Percentiles rank a stretch among this genome's conserved stretches.
phyloP scores from a whole-genome alignment of 1,139 yeast genomes.

The Chernovozyma sophiae-reginae region DNA sequence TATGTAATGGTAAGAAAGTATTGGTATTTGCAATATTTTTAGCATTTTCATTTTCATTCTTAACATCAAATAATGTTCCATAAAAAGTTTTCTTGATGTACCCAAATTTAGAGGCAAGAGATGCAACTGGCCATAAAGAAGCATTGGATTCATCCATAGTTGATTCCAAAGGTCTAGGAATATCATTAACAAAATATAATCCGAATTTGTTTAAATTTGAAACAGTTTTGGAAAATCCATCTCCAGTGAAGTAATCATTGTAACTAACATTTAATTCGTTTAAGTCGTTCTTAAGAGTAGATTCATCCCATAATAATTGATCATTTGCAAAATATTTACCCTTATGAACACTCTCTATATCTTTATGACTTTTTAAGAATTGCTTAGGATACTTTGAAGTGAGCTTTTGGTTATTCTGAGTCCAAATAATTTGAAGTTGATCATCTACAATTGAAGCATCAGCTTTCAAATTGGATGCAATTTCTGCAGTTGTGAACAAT shows the following conservation, averaged over 20 bases:
- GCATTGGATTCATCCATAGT: constrained; percentile 26
- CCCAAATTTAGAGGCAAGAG: constrained; percentile 60
- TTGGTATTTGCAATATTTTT: constrained; percentile 72
- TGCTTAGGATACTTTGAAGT: constrained; percentile 13
- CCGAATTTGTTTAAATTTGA: constrained; percentile 56
- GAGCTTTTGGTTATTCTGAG: constrained; percentile 28
- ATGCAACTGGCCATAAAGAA: constrained; percentile 36
- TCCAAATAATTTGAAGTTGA: constrained; percentile 50
- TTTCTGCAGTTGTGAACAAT: constrained; percentile 58
- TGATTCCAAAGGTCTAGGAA: constrained; percentile 36
- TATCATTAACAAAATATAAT: constrained; percentile 48
- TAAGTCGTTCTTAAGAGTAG: constrained; percentile 14
- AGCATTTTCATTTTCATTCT: constrained; percentile 52
- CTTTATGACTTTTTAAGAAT: constrained; percentile 46
- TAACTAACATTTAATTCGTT: constrained; percentile 29
- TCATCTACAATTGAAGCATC: constrained; percentile 21
- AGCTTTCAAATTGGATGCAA: constrained; percentile 23
- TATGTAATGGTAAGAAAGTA: constrained; percentile 67
- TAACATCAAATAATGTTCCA: constrained; percentile 71
- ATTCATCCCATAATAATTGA: constrained; percentile 39
- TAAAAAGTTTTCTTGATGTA: constrained; percentile 71
- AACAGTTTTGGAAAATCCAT: constrained; percentile 36
- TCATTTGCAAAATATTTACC: constrained; percentile 34
- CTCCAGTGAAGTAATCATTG: constrained; percentile 34
- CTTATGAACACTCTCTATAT: constrained; percentile 25